Evolutionary conservation across 2,329 filamentous ascomycete genomes (phyloP).

Genomic region (Chalaropsis thielavioides): DNA sequence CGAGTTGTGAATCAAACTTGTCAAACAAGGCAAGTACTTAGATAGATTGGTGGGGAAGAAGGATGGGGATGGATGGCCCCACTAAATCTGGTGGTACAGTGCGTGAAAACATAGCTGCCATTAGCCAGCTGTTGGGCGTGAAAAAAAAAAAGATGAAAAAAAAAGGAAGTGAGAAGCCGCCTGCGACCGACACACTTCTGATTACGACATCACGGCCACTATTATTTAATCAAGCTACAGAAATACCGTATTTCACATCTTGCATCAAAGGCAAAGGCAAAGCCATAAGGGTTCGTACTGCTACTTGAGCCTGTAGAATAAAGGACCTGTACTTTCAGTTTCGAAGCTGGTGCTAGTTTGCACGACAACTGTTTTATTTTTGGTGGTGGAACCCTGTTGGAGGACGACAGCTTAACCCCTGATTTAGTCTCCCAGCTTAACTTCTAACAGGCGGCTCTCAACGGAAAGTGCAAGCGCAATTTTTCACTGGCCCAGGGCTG

Average conservation of each 20-base stretch:
- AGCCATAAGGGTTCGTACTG: too few relatives aligned
- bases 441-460: constrained; percentile 2
- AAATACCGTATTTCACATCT: not conserved
- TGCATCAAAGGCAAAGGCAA: too few relatives aligned
- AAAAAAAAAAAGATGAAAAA: not conserved
- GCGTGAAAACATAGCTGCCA: constrained; percentile 3
- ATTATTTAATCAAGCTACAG: not conserved
- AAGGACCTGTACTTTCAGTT: too few relatives aligned
- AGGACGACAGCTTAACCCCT: not conserved
- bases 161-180: not conserved
- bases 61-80: constrained; percentile 9
- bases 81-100: constrained; percentile 6
- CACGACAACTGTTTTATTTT: too few relatives aligned
- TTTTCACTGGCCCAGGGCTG: not conserved
- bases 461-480: constrained; percentile 16
- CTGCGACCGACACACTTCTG: not conserved
- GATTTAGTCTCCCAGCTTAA: not conserved
- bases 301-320: too few relatives aligned
- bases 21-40: not conserved
- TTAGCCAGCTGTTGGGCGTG: constrained; percentile 6
- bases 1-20: not conserved
- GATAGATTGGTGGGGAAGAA: constrained; percentile 7
- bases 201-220: not conserved
- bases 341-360: not conserved
- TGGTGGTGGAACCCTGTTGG: not conserved